These are phyloP conservation scores for Daldinia decipiens DNA, from an alignment of 495 filamentous ascomycete species.

Conservation along the genomic window DNA sequence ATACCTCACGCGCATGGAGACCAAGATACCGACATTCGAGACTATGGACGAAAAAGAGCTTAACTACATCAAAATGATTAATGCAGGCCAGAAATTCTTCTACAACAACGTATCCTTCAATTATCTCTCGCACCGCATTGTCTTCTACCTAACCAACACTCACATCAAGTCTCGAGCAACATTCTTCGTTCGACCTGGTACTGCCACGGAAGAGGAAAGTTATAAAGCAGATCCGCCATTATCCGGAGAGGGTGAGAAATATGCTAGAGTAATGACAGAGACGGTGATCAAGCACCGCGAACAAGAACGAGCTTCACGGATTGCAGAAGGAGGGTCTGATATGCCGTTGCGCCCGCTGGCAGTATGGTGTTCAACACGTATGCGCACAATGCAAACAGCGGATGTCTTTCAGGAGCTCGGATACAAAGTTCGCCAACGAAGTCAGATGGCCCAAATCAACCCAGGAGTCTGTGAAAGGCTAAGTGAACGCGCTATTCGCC, in stretches of 20 bases:
- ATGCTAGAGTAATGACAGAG: constrained; percentile 88
- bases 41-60: constrained; percentile 94
- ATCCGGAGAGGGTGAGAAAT: constrained; percentile 82
- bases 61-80: constrained; percentile 99
- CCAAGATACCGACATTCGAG: constrained; percentile 94
- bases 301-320: constrained; percentile 74
- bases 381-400: constrained; percentile 90
- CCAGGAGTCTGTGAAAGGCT: constrained; percentile 95
- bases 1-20: constrained; percentile 87
- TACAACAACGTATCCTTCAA: constrained; percentile 97
- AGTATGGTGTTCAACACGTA: constrained; percentile 93
- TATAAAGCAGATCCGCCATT: constrained; percentile 91
- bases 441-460: constrained; percentile 96
- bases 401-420: constrained; percentile 79
- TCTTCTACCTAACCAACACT: constrained; percentile 97
- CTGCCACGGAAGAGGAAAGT: constrained; percentile 77
- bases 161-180: constrained; percentile 94
- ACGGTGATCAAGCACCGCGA: constrained; percentile 83
- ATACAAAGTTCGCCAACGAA: constrained; percentile 86
- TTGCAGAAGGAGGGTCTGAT: constrained; percentile 73
- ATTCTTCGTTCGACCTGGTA: constrained; percentile 87
- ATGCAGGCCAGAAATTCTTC: constrained; percentile 89
- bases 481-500: constrained; percentile 78
- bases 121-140: constrained; percentile 94
- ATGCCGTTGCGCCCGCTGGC: constrained; percentile 80